Base-by-base conservation (phyloP, 208 protist species). In the Leishmania aethiopica region DNA sequence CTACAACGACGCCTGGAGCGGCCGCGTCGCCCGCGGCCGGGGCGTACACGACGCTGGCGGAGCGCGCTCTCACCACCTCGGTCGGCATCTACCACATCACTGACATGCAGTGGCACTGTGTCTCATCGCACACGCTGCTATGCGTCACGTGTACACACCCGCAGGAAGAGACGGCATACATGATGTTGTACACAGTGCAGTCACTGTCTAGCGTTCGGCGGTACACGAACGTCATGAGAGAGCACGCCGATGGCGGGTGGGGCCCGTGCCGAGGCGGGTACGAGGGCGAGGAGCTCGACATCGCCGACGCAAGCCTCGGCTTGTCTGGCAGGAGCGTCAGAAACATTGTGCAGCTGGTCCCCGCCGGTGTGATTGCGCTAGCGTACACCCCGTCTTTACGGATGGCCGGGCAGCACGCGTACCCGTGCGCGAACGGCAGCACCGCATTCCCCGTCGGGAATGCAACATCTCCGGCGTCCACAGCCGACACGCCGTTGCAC, bases 171-270 rank as follows among this genome's bases (percentile, higher is more conserved):
- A 69, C 79, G 17, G 62, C 79, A 3, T 89, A 72, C 69, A 66
- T 96, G 75, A 83, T 88, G 79, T 88, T 97, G 37, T 97, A 94
- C 83, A 95, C 87, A 3, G 78, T 95, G 51, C 88, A 95, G 78
- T 91, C 86, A 0, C 77, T 94, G 45, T 84, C 88, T 3, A 75
- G 81, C 53, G 76, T 86, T 42, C 76, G 78, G 53, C 66, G 73
- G 64, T 90, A 85, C 81, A 86, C 79, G 0, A 94, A 94, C 53
- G 79, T 92, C 28, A 75, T 85, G 69, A 70, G 84, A 60, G 83
- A 87, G 79, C 73, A 83, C 59, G 78, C 47, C 5, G 81, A 86
- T 55, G 77, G 75, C 79, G 75, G 79, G 3, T 81, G 80, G 75
- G 76, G 82, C 7, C 57, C 80, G 7, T 80, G 80, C 84, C 49